Evolutionary conservation across 2,329 filamentous ascomycete genomes (phyloP), one percentile per base, ranked within the genome.

Genomic region (Gaeumannomyces tritici): DNA sequence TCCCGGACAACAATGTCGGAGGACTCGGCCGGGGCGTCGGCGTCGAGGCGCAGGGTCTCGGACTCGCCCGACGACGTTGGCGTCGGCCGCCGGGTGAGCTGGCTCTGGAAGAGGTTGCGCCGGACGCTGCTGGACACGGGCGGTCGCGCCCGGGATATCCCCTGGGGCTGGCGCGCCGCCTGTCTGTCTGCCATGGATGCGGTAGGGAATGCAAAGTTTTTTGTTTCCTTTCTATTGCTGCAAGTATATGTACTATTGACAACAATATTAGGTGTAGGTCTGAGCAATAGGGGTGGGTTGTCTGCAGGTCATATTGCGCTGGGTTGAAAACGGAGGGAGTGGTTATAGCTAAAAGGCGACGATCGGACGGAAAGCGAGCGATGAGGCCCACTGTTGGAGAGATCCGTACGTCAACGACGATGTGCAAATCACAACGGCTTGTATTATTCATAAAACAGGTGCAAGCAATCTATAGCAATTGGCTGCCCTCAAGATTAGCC

Each of bases 1-100:
- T 88, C 82, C 66, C 86, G 78, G 57, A 87, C 80, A 11, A 89
- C 82, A 63, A 89, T 87, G 66, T 87, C 84, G 0, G 72, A 73
- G 1, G 73, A 70, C 29, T 74, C 73, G 59, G 70, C 72, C 42
- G 80, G 77, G 6, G 73, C 73, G 59, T 80, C 78, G 61, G 74
- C 73, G 63, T 81, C 79, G n/a, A 82, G 72, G 60, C 79, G 77
- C 62, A 83, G 67, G 54, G 77, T 79, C 65, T 83, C 80, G 60
- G 79, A 76, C 11, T 56, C 47, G 31, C 33, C 55, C 11, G 73
- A 70, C 26, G 73, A 73, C 51, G 71, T 68, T 21, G 76, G 76
- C 4, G 83, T 82, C n/a, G 83, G 81, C 29, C 83, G 80, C 42
- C 83, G 79, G 60, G 80, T 83, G 63, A 86, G 77, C 64, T 85